Percentiles rank a stretch among this genome's conserved stretches.
Evolutionary conservation across 768 basidiomycete species (phyloP).

Genomic region (Bullera alba): DNA sequence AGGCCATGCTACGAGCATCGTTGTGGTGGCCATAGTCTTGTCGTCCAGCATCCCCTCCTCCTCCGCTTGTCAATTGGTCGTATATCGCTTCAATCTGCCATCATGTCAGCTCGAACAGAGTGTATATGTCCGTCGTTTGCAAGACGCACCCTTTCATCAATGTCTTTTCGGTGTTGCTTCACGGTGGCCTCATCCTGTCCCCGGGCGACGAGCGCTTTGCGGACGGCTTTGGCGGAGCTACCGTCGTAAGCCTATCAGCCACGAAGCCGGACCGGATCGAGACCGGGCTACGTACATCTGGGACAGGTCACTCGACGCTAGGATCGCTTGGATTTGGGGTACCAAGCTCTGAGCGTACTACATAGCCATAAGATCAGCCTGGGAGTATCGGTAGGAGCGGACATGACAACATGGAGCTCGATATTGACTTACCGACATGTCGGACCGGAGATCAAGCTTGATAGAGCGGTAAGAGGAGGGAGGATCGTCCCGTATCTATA

Average conservation of each 20-base stretch:
- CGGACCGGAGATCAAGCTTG: too few species aligned
- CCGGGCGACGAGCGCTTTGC: slow-evolving; percentile 57
- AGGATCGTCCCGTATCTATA: too few species aligned
- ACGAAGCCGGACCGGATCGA: background rate
- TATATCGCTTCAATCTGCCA: slow-evolving; percentile 29
- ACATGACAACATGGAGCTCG: too few species aligned
- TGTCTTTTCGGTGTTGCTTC: slow-evolving; percentile 60
- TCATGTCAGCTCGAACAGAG: slow-evolving; percentile 19
- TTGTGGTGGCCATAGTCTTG: slow-evolving; percentile 1
- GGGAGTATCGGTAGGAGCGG: too few species aligned
- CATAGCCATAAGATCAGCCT: too few species aligned
- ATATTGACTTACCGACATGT: too few species aligned
- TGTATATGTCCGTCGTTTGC: slow-evolving; percentile 5
- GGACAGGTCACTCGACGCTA: slow-evolving; percentile 25
- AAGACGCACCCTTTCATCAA: slow-evolving; percentile 62
- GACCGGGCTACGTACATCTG: slow-evolving; percentile 18
- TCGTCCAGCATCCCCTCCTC: too few species aligned
- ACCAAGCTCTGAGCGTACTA: slow-evolving; percentile 19
- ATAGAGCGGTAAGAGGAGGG: too few species aligned
- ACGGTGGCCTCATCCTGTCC: slow-evolving; percentile 53
- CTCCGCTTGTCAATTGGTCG: slow-evolving; percentile 31
- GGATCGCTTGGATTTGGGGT: slow-evolving; percentile 28
- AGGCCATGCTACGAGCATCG: slow-evolving; percentile 7
- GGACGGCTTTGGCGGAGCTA: slow-evolving; percentile 68
- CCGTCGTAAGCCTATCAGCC: background rate